Base-by-base conservation (phyloP, 306 rosid genomes). In the Astragalus glycyphyllos region DNA sequence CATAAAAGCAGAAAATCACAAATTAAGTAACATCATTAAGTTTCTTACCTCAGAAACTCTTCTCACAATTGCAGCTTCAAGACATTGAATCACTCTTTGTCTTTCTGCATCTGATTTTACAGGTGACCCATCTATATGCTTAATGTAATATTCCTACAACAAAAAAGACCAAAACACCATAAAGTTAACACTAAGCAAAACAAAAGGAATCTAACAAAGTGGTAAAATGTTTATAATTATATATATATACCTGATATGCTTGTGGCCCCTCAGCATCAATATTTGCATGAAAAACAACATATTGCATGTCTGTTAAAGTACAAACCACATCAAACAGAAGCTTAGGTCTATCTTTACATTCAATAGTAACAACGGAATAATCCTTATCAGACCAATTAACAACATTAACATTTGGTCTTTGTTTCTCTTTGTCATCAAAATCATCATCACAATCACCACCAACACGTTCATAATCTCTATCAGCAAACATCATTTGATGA, bases 401-500 rank as follows among this genome's bases (percentile, higher is more conserved):
- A 75, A 93, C 97, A 77, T 65, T 87, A 46, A 93, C 97, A 81
- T 88, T 78, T 10, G 97, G 97, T 29, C 93, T 88, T 74, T 85
- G 89, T 74, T 85, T 88, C 71, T 79, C 87, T 74, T 85, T 88
- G 68, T 79, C 88, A 49, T 80, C 84, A 73, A 73, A 84, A 56
- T 40, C 82, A 79, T 73, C 88, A 8, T 74, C 31, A 26, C 31
- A 26, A 26, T 2, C 84, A 15, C 75, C 74, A 9, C 76, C 72
- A 0, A 69, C 80, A 14, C 90, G 78, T 34, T 84, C 98, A 10
- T 90, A 93, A 74, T 93, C 98, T 72, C 98, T 84, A 73, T 88
- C 98, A 8, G 88, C 96, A 84, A 93, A 93, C 98, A 93, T 87
- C 94, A 93, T 88, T 80, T 93, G 98, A 79, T 93, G 98, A 80